Evolutionary conservation across 371 early-diverging fungal genomes (phyloP).

Genomic region (Coemansia sp.): DNA sequence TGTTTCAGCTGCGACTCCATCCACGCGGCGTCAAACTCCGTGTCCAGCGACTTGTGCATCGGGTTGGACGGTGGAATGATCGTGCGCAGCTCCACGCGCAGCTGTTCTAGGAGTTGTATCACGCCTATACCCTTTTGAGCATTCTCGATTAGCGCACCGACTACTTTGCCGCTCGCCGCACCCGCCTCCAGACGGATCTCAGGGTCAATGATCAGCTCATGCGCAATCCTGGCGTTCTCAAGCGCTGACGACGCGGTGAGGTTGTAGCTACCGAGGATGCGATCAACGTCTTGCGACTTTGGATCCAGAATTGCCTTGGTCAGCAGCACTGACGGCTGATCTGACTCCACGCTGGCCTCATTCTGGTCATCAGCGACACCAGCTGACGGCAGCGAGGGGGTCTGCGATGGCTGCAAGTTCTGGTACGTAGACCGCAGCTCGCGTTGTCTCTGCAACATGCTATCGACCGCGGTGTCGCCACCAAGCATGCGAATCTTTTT

Average conservation of each 20-base stretch:
- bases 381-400: slow-evolving; percentile 21
- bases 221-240: slow-evolving; percentile 36
- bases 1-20: slow-evolving; percentile 11
- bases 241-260: slow-evolving; percentile 30
- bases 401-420: slow-evolving; percentile 28
- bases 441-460: slow-evolving; percentile 17
- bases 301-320: slow-evolving; percentile 32
- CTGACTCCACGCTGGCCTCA: not conserved
- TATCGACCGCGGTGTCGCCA: slow-evolving; percentile 19
- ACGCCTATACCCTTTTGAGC: slow-evolving; percentile 12
- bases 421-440: slow-evolving; percentile 23
- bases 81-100: slow-evolving; percentile 28
- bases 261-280: slow-evolving; percentile 26
- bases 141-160: slow-evolving; percentile 19
- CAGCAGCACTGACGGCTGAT: slow-evolving; percentile 11
- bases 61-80: slow-evolving; percentile 17
- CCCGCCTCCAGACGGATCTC: slow-evolving; percentile 22
- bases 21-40: slow-evolving; percentile 35
- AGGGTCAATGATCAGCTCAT: slow-evolving; percentile 39
- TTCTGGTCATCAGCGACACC: not conserved
- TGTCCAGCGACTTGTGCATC: slow-evolving; percentile 18
- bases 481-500: slow-evolving; percentile 24
- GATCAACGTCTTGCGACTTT: slow-evolving; percentile 22
- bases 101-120: slow-evolving; percentile 11
- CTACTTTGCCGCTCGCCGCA: slow-evolving; percentile 12